Base-by-base conservation (phyloP, 495 filamentous ascomycete genomes). In the Penicillium flavigenum region DNA sequence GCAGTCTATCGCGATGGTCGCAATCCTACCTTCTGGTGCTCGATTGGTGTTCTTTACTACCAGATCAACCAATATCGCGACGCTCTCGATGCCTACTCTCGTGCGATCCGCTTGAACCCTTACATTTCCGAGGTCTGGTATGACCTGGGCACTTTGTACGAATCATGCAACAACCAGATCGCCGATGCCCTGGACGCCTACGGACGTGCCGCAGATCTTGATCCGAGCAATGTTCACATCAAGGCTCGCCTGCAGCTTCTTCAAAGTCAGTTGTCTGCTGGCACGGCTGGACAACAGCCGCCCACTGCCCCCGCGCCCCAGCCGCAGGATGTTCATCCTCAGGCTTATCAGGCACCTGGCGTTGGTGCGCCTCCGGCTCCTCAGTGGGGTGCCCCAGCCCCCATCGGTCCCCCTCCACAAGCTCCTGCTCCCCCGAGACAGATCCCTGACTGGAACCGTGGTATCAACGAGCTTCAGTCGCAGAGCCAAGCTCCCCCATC, bases 81-180 rank as follows among this genome's bases (percentile, higher is more conserved):
- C 79, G 94, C 94, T 17, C 84, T 99, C 49, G 94, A 99, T 81
- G 94, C 94, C 59, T 99, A 99, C 75, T 96, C 92, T 63, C 91
- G 94, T 58, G 94, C 94, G 43, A 99, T 99, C 65, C 90, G 94
- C 57, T 77, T 99, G 66, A 99, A 98, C 69, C 94, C 94, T 2
- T 96, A 95, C 79, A 99, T 99, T 61, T 98, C 94, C 5, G 94
- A 99, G 72, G 94, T 99, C 41, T 99, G 94, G 94, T 99, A 98
- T 74, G 95, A 99, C 76, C 77, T 99, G 41, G 94, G 94, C 41
- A 99, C 95, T 63, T 58, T 92, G 89, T 98, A 98, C 63, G 95
- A 98, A 70, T 96, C 92, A 4, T 98, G 94, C 74, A 98, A 98
- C 78, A 98, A 98, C 70, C 94, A 98, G 76, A 96, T 95, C 54